Percentiles rank a stretch among this genome's conserved stretches.
Conservation (phyloP, 1,139 yeast species). For the Debaryomycetaceae sp. region DNA sequence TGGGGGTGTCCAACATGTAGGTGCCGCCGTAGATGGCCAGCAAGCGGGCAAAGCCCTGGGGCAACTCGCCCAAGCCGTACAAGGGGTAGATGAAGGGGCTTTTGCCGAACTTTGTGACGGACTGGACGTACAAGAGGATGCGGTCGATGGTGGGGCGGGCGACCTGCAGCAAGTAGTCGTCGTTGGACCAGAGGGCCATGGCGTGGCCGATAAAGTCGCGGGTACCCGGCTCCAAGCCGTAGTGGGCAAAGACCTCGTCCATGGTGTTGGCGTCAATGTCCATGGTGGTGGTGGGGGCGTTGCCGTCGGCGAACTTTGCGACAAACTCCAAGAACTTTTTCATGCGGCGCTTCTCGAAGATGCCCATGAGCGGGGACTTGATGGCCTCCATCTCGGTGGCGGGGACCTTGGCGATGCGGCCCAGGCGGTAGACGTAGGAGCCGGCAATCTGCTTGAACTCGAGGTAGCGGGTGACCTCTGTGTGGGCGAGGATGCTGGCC, state of each 20-base stretch:
- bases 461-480: slow-evolving; percentile 90
- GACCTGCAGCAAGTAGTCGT: slow-evolving; percentile 77
- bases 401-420: slow-evolving; percentile 92
- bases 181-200: slow-evolving; percentile 95
- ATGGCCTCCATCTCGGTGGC: slow-evolving; percentile 87
- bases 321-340: slow-evolving; percentile 84
- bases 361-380: slow-evolving; percentile 85
- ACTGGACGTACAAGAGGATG: slow-evolving; percentile 72
- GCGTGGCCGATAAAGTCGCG: slow-evolving; percentile 97
- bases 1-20: slow-evolving; percentile 93
- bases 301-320: slow-evolving; percentile 70
- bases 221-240: slow-evolving; percentile 87
- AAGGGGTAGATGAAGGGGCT: slow-evolving; percentile 94
- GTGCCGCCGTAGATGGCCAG: slow-evolving; percentile 98
- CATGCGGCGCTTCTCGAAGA: slow-evolving; percentile 94
- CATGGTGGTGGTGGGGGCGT: slow-evolving; percentile 75
- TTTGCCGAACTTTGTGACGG: slow-evolving; percentile 91
- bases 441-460: slow-evolving; percentile 96
- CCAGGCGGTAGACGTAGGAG: slow-evolving; percentile 84
- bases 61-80: slow-evolving; percentile 94
- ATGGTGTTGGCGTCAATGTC: slow-evolving; percentile 82
- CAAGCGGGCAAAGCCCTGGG: slow-evolving; percentile 96
- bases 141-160: slow-evolving; percentile 91
- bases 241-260: slow-evolving; percentile 84
- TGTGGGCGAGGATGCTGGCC: slow-evolving; percentile 88